Evolutionary conservation across 2,329 filamentous ascomycete species (phyloP).

Genomic region (Colletotrichum godetiae): DNA sequence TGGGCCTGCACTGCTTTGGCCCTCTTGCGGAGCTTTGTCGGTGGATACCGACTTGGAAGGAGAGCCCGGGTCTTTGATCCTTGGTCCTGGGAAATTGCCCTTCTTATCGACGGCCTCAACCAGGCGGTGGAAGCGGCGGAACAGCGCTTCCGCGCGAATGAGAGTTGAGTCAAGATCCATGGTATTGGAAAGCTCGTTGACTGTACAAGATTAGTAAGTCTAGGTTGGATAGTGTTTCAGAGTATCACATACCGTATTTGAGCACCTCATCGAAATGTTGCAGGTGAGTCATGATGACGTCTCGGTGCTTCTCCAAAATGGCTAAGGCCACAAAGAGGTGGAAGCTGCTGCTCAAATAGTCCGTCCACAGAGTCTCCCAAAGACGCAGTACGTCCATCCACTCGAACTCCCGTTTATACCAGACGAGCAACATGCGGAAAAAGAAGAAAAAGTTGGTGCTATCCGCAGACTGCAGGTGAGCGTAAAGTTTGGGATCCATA

Average conservation of each 20-base stretch:
- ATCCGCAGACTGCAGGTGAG: constrained; percentile 88
- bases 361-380: constrained; percentile 96
- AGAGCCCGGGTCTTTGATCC: constrained; percentile 33
- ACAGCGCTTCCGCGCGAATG: constrained; percentile 88
- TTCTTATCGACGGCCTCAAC: constrained; percentile 95
- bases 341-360: constrained; percentile 88
- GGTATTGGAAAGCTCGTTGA: constrained; percentile 93
- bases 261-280: constrained; percentile 96
- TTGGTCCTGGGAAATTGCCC: constrained; percentile 78
- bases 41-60: constrained; percentile 31
- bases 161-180: constrained; percentile 92
- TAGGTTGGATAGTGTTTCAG: neutral
- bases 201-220: constrained; percentile 55
- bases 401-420: constrained; percentile 97
- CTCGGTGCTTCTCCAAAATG: constrained; percentile 94
- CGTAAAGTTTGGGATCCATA: constrained; percentile 94
- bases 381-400: constrained; percentile 88
- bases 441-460: constrained; percentile 99
- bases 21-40: neutral
- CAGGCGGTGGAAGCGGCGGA: constrained; percentile 86
- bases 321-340: constrained; percentile 94
- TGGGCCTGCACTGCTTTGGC: constrained; percentile 41
- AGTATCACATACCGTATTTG: constrained; percentile 80
- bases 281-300: constrained; percentile 94
- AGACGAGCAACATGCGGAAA: constrained; percentile 98